Evolutionary conservation across 2,329 filamentous ascomycete genomes (phyloP), one percentile per base, ranked within the genome.

Genomic region (Magnaporthiopsis incrustans): DNA sequence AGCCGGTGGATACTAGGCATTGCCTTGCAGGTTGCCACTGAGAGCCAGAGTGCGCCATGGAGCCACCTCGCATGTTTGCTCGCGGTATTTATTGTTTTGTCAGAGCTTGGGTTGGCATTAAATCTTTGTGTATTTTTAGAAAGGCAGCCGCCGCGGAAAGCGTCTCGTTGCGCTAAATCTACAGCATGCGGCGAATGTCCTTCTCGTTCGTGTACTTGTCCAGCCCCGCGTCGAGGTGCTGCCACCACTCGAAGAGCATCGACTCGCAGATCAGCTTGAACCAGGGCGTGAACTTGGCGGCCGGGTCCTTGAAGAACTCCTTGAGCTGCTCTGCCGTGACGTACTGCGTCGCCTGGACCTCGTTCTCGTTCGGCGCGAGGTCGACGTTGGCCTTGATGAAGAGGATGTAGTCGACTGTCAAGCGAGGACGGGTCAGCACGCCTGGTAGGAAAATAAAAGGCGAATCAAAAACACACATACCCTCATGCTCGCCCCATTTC

Each of bases 211-310:
- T 84, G 78, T 94, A 97, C 78, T 91, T 89, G 66, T 96, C 90
- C 69, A 98, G 81, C 12, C 90, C 90, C 30, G 84, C 80, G 70
- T 95, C 89, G 64, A 98, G 84, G 77, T 90, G 87, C 73, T 88
- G 82, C 95, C 95, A 99, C 95, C 95, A 99, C 77, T 97, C 89
- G 72, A 96, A 99, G 57, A 99, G 85, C 91, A 98, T 93, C 61
- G 91, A 92, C 76, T 98, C 85, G 83, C 95, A 99, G 73, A 99
- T 98, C 70, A 99, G 88, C 83, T 97, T 97, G 82, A 99, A 99
- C 95, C 95, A 99, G 1, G 95, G 95, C 0, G 95, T 99, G 77
- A 98, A 98, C 71, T 89, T 90, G 70, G 96, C 82, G 63, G 78
- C 82, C 4, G 89, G 86, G 73, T 97, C 89, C 71, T 88, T 80